Evolutionary conservation across 2,329 filamentous ascomycete species (phyloP).

Genomic region (Zopfia rhizophila): DNA sequence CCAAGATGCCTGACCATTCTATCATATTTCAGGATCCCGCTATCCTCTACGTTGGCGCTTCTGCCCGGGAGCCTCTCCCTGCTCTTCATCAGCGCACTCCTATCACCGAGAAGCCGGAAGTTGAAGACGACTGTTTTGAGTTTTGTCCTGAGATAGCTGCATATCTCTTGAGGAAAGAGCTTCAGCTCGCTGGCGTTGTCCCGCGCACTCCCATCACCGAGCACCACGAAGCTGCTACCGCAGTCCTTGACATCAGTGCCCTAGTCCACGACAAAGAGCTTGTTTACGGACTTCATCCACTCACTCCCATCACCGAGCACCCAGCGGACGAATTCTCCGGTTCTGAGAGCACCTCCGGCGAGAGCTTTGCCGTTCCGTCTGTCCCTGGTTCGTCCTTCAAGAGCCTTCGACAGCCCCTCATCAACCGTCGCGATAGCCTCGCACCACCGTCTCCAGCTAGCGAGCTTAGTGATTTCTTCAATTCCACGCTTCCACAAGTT

Average conservation of each 20-base stretch:
- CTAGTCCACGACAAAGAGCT: conserved; percentile 31
- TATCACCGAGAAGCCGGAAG: too few relatives aligned
- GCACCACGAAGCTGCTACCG: too few relatives aligned
- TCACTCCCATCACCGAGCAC: conserved; percentile 10
- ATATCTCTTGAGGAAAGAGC: too few relatives aligned
- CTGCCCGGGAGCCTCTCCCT: too few relatives aligned
- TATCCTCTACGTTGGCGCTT: too few relatives aligned
- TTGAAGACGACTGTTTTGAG: too few relatives aligned
- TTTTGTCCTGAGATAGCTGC: too few relatives aligned
- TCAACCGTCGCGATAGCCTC: conserved; percentile 22
- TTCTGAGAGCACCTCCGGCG: conserved; percentile 9
- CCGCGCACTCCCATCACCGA: too few relatives aligned
- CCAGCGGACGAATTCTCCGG: conserved; percentile 3
- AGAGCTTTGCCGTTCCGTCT: conserved; percentile 10
- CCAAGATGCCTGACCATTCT: conserved; percentile 33
- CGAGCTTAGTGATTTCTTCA: conserved; percentile 27
- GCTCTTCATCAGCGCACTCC: too few relatives aligned
- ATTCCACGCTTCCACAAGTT: conserved; percentile 25
- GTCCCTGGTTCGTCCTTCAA: conserved; percentile 28
- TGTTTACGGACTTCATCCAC: conserved; percentile 10
- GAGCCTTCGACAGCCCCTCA: conserved; percentile 27
- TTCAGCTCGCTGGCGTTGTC: too few relatives aligned
- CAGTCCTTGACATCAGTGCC: too few relatives aligned
- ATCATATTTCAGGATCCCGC: conserved; percentile 36
- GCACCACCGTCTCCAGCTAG: conserved; percentile 17